A percentile compares a stretch with the other conserved stretches of the same genome.
phyloP scores from a whole-genome alignment of 495 filamentous ascomycete species.

The Barbatosphaeria neglecta region DNA sequence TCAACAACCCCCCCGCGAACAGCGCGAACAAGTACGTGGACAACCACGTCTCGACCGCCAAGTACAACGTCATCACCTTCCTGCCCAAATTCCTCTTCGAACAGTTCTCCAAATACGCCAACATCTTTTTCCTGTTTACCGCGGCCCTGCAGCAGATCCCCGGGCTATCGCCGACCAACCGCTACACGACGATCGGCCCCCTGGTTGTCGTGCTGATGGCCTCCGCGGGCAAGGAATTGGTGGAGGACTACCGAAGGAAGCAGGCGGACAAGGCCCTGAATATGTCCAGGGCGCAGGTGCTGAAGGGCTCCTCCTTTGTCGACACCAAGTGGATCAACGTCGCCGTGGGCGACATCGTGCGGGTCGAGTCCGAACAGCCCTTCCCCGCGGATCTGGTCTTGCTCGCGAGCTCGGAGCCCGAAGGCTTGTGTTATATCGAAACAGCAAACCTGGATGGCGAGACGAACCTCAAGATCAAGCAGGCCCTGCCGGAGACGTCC shows the following conservation, averaged over 20 bases:
- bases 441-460: slow-evolving; percentile 97
- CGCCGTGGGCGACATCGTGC: slow-evolving; percentile 83
- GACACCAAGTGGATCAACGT: slow-evolving; percentile 90
- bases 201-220: slow-evolving; percentile 80
- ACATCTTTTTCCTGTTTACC: slow-evolving; percentile 98
- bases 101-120: slow-evolving; percentile 98
- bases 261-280: slow-evolving; percentile 81
- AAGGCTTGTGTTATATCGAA: slow-evolving; percentile 97
- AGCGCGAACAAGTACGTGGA: slow-evolving; percentile 75
- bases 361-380: slow-evolving; percentile 89
- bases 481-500: slow-evolving; percentile 89
- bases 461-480: slow-evolving; percentile 98
- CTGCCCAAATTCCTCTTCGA: slow-evolving; percentile 96
- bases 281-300: slow-evolving; percentile 70
- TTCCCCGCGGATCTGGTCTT: slow-evolving; percentile 93
- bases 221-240: slow-evolving; percentile 86
- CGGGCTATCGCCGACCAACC: slow-evolving; percentile 85
- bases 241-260: slow-evolving; percentile 89
- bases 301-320: slow-evolving; percentile 76
- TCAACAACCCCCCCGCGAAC: slow-evolving; percentile 97
- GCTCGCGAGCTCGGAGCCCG: slow-evolving; percentile 89
- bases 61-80: slow-evolving; percentile 95
- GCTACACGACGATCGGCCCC: slow-evolving; percentile 91
- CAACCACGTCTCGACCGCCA: slow-evolving; percentile 95
- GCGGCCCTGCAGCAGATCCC: slow-evolving; percentile 93